Conservation (phyloP, 768 basidiomycete genomes). For the Suillus brevipes region DNA sequence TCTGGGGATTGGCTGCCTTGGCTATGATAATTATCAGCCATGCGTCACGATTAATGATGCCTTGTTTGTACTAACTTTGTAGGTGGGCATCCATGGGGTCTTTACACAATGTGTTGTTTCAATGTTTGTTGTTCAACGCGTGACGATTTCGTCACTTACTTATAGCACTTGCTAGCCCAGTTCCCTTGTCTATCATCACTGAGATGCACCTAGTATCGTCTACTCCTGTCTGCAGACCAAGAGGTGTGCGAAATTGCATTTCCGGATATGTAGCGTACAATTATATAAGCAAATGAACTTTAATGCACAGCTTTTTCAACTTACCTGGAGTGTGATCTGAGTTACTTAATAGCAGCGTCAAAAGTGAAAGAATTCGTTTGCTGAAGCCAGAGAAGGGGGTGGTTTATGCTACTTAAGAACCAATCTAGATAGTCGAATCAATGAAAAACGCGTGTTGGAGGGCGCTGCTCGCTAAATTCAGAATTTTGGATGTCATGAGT, state of each 20-base stretch:
- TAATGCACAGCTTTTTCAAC: too few species aligned
- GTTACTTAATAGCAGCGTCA: too few species aligned
- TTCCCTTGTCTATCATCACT: not conserved
- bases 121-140: not conserved
- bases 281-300: too few species aligned
- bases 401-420: too few species aligned
- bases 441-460: not conserved
- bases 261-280: too few species aligned
- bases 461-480: not conserved
- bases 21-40: conserved; percentile 3
- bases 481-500: not conserved
- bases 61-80: conserved; percentile 8
- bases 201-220: not conserved
- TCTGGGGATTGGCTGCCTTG: conserved; percentile 1
- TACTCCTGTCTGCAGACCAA: not conserved
- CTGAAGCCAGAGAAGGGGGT: too few species aligned
- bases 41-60: too few species aligned
- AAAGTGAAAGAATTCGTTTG: too few species aligned
- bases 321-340: too few species aligned
- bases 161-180: not conserved
- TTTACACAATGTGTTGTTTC: too few species aligned
- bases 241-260: too few species aligned
- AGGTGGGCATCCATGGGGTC: not conserved
- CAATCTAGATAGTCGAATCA: too few species aligned
- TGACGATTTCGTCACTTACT: not conserved